A percentile compares a stretch with the other conserved stretches of the same genome.
These are phyloP conservation scores for Pseudogymnoascus sp. DNA, from an alignment of 2,329 filamentous ascomycete species.

Conservation along the genomic window DNA sequence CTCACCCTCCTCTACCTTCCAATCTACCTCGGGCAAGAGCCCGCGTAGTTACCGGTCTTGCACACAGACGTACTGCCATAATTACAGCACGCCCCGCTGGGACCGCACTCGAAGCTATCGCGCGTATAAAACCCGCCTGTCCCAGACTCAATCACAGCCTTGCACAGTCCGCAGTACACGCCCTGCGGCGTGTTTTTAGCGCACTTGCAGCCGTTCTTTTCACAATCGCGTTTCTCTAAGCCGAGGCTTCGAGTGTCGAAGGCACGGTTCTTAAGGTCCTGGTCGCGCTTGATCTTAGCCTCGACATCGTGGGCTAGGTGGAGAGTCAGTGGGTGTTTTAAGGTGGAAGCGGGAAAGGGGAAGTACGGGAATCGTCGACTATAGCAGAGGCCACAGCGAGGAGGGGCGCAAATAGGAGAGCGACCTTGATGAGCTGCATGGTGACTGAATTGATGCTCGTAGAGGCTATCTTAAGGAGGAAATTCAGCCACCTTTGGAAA, in stretches of 20 bases:
- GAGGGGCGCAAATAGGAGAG: conserved; percentile 15
- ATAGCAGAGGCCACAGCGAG: conserved; percentile 19
- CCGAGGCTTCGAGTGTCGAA: background rate
- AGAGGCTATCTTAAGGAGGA: background rate
- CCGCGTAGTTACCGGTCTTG: background rate
- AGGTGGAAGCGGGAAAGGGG: conserved; percentile 18
- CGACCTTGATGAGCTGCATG: conserved; percentile 21
- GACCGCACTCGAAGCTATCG: background rate
- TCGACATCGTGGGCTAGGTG: background rate
- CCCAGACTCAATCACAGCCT: background rate
- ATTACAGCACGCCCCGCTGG: background rate
- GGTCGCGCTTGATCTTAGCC: background rate
- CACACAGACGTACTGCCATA: background rate
- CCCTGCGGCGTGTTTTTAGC: background rate
- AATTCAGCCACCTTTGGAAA: background rate
- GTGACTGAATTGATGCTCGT: background rate
- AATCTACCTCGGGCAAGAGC: background rate
- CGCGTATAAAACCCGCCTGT: background rate
- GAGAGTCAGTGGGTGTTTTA: background rate
- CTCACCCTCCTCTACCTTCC: background rate
- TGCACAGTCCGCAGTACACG: background rate
- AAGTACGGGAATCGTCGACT: conserved; percentile 22
- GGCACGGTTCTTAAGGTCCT: background rate
- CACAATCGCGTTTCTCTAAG: background rate
- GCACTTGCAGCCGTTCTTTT: background rate